Evolutionary conservation across 2,329 filamentous ascomycete species (phyloP).

Genomic region (Scopulariopsis brevicaulis): DNA sequence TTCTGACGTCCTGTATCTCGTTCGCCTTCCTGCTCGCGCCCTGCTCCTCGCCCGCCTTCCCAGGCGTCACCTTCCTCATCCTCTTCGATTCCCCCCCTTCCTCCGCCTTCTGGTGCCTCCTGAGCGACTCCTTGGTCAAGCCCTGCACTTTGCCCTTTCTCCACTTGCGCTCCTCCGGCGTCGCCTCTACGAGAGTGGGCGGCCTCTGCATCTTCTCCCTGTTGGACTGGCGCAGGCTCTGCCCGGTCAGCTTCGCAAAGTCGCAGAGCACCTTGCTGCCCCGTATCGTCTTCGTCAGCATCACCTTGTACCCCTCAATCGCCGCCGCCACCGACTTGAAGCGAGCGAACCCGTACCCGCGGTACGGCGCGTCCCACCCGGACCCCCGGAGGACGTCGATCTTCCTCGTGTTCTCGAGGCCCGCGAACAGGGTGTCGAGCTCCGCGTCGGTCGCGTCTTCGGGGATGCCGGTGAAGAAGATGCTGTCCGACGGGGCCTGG

Average conservation of each 20-base stretch:
- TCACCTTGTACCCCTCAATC: conserved; percentile 40
- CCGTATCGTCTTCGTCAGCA: conserved; percentile 49
- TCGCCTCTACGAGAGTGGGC: not conserved
- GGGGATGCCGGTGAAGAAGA: conserved; percentile 80
- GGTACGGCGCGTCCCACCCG: conserved; percentile 64
- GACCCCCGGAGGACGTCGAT: too few species aligned
- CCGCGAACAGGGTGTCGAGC: conserved; percentile 66
- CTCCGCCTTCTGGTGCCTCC: not conserved
- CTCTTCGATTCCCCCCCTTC: not conserved
- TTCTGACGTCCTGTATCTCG: not conserved
- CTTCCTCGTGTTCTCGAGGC: conserved; percentile 76
- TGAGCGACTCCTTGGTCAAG: too few species aligned
- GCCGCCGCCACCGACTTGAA: conserved; percentile 61
- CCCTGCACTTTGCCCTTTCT: too few species aligned
- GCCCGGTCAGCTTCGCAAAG: conserved; percentile 28
- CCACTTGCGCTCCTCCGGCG: too few species aligned
- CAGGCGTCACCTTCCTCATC: not conserved
- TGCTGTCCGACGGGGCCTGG: conserved; percentile 23
- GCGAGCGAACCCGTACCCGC: conserved; percentile 78
- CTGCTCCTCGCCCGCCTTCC: not conserved
- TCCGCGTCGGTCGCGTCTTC: conserved; percentile 79
- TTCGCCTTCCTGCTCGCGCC: too few species aligned
- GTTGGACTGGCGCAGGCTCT: not conserved
- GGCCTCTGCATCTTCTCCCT: not conserved
- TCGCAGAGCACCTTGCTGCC: conserved; percentile 56